phyloP scores from a whole-genome alignment of 179 eudicot species.

The Beta macrorhiza region DNA sequence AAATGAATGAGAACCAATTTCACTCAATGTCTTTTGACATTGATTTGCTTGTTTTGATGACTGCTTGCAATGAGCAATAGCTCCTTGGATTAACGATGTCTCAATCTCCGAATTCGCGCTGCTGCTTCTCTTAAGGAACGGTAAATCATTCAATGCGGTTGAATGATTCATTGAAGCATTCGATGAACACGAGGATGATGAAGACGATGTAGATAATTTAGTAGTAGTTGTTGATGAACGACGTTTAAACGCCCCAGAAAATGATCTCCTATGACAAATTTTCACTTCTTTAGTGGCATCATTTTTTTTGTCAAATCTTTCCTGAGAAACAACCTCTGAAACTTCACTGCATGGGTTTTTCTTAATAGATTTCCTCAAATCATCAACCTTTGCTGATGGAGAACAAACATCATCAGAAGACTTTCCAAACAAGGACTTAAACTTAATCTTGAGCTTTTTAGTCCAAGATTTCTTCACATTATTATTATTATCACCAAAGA shows the following conservation, averaged over 20 bases:
- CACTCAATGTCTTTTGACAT: conserved; percentile 43
- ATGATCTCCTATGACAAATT: conserved; percentile 62
- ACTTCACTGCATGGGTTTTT: conserved; percentile 31
- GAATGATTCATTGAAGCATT: conserved; percentile 31
- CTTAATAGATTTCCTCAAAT: conserved; percentile 1
- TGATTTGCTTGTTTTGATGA: conserved; percentile 36
- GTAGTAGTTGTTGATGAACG: conserved; percentile 31
- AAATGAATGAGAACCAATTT: conserved; percentile 45
- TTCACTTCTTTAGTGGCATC: conserved; percentile 22
- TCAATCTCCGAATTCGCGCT: conserved; percentile 49
- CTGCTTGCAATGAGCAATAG: conserved; percentile 74
- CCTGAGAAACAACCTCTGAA: conserved; percentile 25
- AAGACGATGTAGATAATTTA: conserved; percentile 33
- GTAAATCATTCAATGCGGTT: conserved; percentile 28
- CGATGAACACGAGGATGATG: conserved; percentile 33
- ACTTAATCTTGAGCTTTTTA: conserved; percentile 53
- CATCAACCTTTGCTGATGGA: not conserved
- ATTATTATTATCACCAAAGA: conserved; percentile 1
- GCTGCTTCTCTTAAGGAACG: conserved; percentile 40
- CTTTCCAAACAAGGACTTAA: conserved; percentile 58
- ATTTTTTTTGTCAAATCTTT: conserved; percentile 29
- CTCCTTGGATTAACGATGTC: conserved; percentile 60
- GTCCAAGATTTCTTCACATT: conserved; percentile 55
- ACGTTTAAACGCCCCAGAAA: conserved; percentile 65
- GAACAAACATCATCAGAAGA: conserved; percentile 35